These are phyloP conservation scores for Spizellomyces punctatus DNA, from an alignment of 192 early-diverging fungal genomes.

Conservation along the genomic window DNA sequence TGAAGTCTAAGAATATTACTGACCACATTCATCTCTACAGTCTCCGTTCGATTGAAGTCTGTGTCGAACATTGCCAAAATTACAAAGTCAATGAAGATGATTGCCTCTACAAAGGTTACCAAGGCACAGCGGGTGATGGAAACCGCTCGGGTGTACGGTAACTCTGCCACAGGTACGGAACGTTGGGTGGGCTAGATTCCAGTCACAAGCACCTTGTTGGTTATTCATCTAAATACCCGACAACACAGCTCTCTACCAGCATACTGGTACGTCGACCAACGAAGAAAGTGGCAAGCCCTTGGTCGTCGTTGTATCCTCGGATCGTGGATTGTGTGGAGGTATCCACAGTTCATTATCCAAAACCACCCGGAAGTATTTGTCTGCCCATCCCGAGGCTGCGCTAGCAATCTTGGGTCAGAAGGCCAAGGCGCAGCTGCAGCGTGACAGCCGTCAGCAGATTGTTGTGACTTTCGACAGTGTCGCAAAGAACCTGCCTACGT, in stretches of 20 bases:
- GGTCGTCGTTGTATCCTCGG: slow-evolving; percentile 85
- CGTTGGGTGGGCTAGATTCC: not conserved
- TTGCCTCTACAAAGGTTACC: slow-evolving; percentile 98
- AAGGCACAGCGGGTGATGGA: slow-evolving; percentile 91
- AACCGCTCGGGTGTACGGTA: slow-evolving; percentile 76
- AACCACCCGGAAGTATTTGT: slow-evolving; percentile 69
- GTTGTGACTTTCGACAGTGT: slow-evolving; percentile 88
- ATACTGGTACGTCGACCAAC: slow-evolving; percentile 70
- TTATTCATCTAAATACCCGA: not conserved
- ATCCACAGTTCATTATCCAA: slow-evolving; percentile 95
- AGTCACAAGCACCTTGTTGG: too few relatives aligned
- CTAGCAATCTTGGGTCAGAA: slow-evolving; percentile 84
- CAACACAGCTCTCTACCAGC: slow-evolving; percentile 65
- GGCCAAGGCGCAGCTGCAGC: slow-evolving; percentile 87
- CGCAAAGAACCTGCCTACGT: slow-evolving; percentile 85
- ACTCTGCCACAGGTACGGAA: slow-evolving; percentile 60
- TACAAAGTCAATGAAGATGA: slow-evolving; percentile 99
- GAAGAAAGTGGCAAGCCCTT: slow-evolving; percentile 70
- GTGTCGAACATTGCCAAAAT: slow-evolving; percentile 99
- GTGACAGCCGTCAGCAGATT: slow-evolving; percentile 76
- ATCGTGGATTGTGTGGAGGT: slow-evolving; percentile 98
- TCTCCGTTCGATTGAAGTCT: slow-evolving; percentile 93
- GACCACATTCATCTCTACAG: slow-evolving; percentile 41
- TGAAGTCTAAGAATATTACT: not conserved
- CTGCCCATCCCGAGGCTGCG: slow-evolving; percentile 52